Base-by-base conservation (phyloP, 2,329 filamentous ascomycete species). In the Didymella keratinophila region DNA sequence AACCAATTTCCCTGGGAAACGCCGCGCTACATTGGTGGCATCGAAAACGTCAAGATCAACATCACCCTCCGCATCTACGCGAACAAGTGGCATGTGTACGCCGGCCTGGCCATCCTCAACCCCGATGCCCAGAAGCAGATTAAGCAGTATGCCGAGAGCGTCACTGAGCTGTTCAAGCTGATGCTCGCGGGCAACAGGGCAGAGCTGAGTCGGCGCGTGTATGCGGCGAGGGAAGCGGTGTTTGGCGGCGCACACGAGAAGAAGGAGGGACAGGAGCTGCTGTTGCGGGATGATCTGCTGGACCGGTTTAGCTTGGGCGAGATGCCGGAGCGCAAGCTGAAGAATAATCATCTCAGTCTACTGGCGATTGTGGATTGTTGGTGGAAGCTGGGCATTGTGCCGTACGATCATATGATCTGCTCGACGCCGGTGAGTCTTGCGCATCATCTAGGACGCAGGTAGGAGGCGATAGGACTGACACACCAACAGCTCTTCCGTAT, bases 21-120 rank as follows among this genome's bases (percentile, higher is more conserved):
- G 45, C 87, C 89, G n/a, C 92, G 95, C 63, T 99, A 98, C 78
- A 87, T 97, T 4, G 95, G 95, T 58, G 96, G 95, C 51, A 96
- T 99, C 71, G 95, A 99, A 78, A 99, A 99, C 77, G 94, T 98
- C 70, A 99, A 99, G 81, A 97, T 98, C 81, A 99, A 99, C 80
- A 88, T 98, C 67, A 98, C 93, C 67, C 82, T 99, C 66, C 93
- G 95, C 69, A 98, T 99, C 80, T 99, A 98, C 81, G 89, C 90
- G 60, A 96, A 97, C 78, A 99, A 98, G 78, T 99, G 96, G 96
- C 96, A 99, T 81, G 95, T 99, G 57, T 99, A 99, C 77, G 95
- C 95, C 20, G 95, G 95, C 0, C 88, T 99, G 9, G 95, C 96
- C 11, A 99, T 99, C 72, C 85, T 99, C 58, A 99, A 99, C 76